phyloP scores from a whole-genome alignment of 2,329 filamentous ascomycete species.

The Paecilomyces niveus region DNA sequence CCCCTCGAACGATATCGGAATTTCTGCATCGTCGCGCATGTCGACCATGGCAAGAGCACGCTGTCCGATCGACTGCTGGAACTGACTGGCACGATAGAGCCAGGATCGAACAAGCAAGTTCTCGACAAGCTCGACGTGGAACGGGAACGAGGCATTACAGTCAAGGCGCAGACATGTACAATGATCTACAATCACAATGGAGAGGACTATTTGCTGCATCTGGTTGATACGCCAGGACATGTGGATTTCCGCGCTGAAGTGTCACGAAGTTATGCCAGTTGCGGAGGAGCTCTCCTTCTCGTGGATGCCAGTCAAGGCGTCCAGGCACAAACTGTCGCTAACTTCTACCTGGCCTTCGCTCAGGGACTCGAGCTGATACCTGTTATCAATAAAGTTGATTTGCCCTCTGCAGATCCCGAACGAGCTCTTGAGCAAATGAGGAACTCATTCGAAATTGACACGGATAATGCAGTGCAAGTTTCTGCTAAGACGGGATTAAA shows the following conservation, averaged over 20 bases:
- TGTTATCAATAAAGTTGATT: constrained; percentile 94
- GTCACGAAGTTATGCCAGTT: constrained; percentile 89
- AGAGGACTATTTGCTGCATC: constrained; percentile 83
- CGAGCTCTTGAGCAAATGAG: constrained; percentile 80
- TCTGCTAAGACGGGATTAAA: constrained; percentile 93
- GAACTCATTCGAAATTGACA: constrained; percentile 79
- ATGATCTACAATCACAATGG: constrained; percentile 91
- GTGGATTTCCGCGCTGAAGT: constrained; percentile 98
- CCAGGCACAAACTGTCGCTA: constrained; percentile 95
- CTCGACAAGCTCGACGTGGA: constrained; percentile 97
- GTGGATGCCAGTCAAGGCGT: constrained; percentile 96
- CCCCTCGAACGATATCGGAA: constrained; percentile 62
- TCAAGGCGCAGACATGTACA: constrained; percentile 96
- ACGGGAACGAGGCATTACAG: constrained; percentile 90
- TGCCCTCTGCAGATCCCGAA: constrained; percentile 80
- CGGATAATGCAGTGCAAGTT: constrained; percentile 65
- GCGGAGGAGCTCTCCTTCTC: constrained; percentile 82
- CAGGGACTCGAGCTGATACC: constrained; percentile 82
- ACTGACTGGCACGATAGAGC: constrained; percentile 83
- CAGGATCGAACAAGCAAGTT: constrained; percentile 86
- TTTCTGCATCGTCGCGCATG: constrained; percentile 97
- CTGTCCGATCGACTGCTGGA: constrained; percentile 88
- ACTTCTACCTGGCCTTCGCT: constrained; percentile 95
- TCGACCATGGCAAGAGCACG: constrained; percentile 97
- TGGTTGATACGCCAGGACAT: constrained; percentile 95